Percentiles rank a stretch among this genome's conserved stretches.
Evolutionary conservation across 805 yeast species (phyloP).

Genomic region (Candida chilensis): DNA sequence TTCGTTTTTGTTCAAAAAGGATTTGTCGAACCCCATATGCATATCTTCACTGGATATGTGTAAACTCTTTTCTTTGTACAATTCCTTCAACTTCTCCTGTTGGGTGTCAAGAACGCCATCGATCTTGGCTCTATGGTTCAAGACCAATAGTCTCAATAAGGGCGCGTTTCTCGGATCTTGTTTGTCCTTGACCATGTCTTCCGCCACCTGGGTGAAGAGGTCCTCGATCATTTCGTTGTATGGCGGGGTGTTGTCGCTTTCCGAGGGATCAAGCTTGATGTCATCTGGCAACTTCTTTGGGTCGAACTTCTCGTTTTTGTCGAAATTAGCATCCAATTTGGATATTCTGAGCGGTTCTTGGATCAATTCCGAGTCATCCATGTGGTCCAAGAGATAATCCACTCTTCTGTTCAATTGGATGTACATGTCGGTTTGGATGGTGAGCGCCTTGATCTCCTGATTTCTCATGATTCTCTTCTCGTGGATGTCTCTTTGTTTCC

Average conservation of each 20-base stretch:
- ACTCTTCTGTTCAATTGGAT: constrained; percentile 64
- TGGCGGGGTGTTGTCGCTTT: constrained; percentile 38
- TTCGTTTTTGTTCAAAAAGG: constrained; percentile 59
- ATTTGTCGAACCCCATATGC: constrained; percentile 85
- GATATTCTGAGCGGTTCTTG: constrained; percentile 18
- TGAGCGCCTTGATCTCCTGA: constrained; percentile 65
- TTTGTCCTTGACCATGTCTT: constrained; percentile 43
- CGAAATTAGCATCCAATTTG: constrained; percentile 43
- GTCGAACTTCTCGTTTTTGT: constrained; percentile 48
- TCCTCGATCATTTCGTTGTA: constrained; percentile 93
- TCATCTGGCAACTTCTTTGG: constrained; percentile 35
- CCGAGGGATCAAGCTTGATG: constrained; percentile 25
- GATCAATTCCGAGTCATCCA: constrained; percentile 27
- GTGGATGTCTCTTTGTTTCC: constrained; percentile 97
- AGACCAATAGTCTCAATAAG: constrained; percentile 27
- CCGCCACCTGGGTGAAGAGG: constrained; percentile 66
- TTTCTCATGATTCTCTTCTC: constrained; percentile 81
- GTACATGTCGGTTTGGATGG: constrained; percentile 78
- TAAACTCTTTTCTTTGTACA: constrained; percentile 59
- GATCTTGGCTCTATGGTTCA: constrained; percentile 63
- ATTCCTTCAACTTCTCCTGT: constrained; percentile 52
- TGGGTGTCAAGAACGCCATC: constrained; percentile 58
- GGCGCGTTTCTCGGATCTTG: constrained; percentile 31
- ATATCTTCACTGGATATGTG: constrained; percentile 88
- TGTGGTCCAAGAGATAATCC: constrained; percentile 42